A percentile compares a stretch with the other conserved stretches of the same genome.
phyloP scores from a whole-genome alignment of 148 eudicot species.

The Spergularia bocconei region DNA sequence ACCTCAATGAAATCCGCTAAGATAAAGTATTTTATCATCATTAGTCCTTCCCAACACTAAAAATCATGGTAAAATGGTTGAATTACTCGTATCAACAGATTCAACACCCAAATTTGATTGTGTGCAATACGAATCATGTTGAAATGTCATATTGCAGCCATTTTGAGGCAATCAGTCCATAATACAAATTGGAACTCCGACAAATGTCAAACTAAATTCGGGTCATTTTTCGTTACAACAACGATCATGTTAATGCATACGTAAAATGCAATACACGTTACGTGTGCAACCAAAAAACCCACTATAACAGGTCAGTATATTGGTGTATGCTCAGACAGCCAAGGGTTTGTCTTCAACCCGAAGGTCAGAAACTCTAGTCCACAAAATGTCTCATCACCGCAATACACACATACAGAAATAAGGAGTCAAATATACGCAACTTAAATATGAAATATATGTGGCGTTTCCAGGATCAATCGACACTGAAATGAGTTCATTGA shows the following conservation, averaged over 20 bases:
- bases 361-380: conserved; percentile 83
- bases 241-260: too few species aligned
- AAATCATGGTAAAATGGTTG: too few species aligned
- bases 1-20: conserved; percentile 98
- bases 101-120: too few species aligned
- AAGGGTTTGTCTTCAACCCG: conserved; percentile 65
- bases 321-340: conserved; percentile 64
- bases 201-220: too few species aligned
- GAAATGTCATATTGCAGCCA: too few species aligned
- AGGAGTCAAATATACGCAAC: not conserved
- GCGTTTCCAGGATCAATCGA: conserved; percentile 58
- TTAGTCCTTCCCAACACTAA: conserved; percentile 27
- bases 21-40: conserved; percentile 57
- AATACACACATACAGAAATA: not conserved
- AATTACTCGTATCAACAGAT: too few species aligned
- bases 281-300: too few species aligned
- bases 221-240: too few species aligned
- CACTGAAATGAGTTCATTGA: conserved; percentile 33
- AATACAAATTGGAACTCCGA: too few species aligned
- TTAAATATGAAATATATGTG: conserved; percentile 21
- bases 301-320: not conserved
- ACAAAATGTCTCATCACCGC: conserved; percentile 40
- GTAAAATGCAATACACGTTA: not conserved
- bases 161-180: too few species aligned
- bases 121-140: too few species aligned